Evolutionary conservation across 2,329 filamentous ascomycete species (phyloP), one percentile per base, ranked within the genome.

Genomic region (Chaetomium strumarium): DNA sequence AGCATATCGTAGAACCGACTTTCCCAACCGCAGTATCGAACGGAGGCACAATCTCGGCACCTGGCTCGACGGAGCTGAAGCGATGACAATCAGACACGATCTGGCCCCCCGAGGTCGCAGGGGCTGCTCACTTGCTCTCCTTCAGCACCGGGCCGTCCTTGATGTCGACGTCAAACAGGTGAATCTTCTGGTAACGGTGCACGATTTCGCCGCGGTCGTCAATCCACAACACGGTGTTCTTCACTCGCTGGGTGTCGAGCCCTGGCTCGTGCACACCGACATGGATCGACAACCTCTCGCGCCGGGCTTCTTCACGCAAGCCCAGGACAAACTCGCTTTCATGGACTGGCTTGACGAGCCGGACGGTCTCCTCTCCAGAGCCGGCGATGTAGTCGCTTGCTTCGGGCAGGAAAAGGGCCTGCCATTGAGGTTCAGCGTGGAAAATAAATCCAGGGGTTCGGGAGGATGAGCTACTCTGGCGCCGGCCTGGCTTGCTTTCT

Each of bases 311-410:
- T 19, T 79, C 71, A 56, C 82, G 83, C 1, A 96, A 78, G 4
- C 90, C 90, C 0, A 77, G 72, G 12, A 96, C 85, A 67, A 96
- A 96, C 29, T 81, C 77, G 12, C 83, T 89, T 19, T 76, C 72
- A 2, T 76, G 67, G 37, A 85, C 79, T 2, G 90, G 78, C 53
- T 78, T 79, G 58, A 83, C 90, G 10, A 96, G 82, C 5, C 80
- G 76, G 9, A 90, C 70, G 0, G 85, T 86, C 62, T 91, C 84
- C 11, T 79, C 68, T 2, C 84, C 75, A 0, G 82, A 84, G 1
- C 78, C 75, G 17, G 83, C 86, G 62, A 96, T 90, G 74, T 96
- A 96, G 72, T 96, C 90, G 52, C 82, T 83, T 20, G 92, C 92
- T 77, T 96, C 92, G 12, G 92, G 92, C 49, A 96, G 84, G 72